A percentile compares a stretch with the other conserved stretches of the same genome.
Evolutionary conservation across 768 basidiomycete genomes (phyloP).

Genomic region (Pleurotus salmoneostramineus): DNA sequence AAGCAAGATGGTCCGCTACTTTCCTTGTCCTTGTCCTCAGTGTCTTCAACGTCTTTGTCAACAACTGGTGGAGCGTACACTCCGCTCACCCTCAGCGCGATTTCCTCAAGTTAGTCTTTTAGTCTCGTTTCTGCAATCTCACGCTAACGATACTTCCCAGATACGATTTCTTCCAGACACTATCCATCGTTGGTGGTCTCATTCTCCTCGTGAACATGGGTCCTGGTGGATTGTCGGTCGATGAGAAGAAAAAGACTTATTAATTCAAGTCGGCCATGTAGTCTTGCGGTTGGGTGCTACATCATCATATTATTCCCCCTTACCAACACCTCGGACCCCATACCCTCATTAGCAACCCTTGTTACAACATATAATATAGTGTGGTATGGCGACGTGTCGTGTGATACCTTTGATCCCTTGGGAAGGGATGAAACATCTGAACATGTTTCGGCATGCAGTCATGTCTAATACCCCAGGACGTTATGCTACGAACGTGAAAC

Average conservation of each 20-base stretch:
- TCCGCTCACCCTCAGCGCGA: constrained; percentile 92
- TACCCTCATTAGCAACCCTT: not conserved
- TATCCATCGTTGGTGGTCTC: constrained; percentile 93
- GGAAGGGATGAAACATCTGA: no score
- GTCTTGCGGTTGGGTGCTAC: no score
- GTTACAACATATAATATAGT: not conserved
- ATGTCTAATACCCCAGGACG: constrained; percentile 1
- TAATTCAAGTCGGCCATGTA: constrained; percentile 23
- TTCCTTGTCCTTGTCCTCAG: constrained; percentile 92
- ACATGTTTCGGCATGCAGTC: not conserved
- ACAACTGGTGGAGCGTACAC: constrained; percentile 98
- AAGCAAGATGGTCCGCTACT: constrained; percentile 96
- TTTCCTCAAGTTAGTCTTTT: constrained; percentile 82
- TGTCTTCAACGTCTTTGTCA: constrained; percentile 95
- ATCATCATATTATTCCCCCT: not conserved
- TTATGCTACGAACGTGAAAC: not conserved
- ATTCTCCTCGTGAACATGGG: constrained; percentile 98
- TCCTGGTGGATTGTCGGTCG: constrained; percentile 93
- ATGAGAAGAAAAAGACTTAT: constrained; percentile 98
- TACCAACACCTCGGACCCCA: not conserved
- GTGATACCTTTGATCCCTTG: no score
- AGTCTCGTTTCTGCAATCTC: not conserved
- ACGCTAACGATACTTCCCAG: constrained; percentile 34
- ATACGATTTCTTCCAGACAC: constrained; percentile 99
- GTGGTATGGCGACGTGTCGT: not conserved